A percentile compares a stretch with the other conserved stretches of the same genome.
Evolutionary conservation across 2,329 filamentous ascomycete genomes (phyloP).

Genomic region (Clonostachys rhizophaga): DNA sequence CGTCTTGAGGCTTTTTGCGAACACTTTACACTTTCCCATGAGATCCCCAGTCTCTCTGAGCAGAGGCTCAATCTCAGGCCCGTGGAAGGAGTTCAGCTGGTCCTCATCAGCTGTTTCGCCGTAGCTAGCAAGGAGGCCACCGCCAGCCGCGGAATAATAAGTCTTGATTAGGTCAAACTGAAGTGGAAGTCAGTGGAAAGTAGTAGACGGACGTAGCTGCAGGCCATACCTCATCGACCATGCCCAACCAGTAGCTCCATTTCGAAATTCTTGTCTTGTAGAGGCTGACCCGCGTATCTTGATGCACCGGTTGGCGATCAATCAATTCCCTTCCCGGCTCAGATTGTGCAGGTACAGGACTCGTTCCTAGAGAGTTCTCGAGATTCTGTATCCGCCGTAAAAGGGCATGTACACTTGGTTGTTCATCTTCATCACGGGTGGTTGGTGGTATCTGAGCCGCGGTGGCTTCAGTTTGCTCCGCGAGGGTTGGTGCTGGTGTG

Average conservation of each 20-base stretch:
- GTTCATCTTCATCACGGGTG: too few species aligned
- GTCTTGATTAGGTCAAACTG: constrained; percentile 19
- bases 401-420: not conserved
- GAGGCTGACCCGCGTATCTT: constrained; percentile 16
- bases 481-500: too few species aligned
- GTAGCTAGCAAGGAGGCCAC: not conserved
- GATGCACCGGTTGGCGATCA: constrained; percentile 7
- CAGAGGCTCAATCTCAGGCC: constrained; percentile 14
- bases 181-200: not conserved
- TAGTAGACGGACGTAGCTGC: not conserved
- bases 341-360: not conserved
- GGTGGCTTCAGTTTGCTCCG: too few species aligned
- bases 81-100: constrained; percentile 8
- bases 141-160: constrained; percentile 16
- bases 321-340: not conserved
- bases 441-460: too few species aligned
- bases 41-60: constrained; percentile 15
- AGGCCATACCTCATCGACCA: constrained; percentile 18
- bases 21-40: constrained; percentile 23
- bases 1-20: constrained; percentile 21
- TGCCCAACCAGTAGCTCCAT: constrained; percentile 23
- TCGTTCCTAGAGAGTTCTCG: not conserved
- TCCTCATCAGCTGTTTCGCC: not conserved
- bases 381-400: not conserved
- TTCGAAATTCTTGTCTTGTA: constrained; percentile 26